Conservation (phyloP, 805 yeast genomes). For the Kockiozyma suomiensis region DNA sequence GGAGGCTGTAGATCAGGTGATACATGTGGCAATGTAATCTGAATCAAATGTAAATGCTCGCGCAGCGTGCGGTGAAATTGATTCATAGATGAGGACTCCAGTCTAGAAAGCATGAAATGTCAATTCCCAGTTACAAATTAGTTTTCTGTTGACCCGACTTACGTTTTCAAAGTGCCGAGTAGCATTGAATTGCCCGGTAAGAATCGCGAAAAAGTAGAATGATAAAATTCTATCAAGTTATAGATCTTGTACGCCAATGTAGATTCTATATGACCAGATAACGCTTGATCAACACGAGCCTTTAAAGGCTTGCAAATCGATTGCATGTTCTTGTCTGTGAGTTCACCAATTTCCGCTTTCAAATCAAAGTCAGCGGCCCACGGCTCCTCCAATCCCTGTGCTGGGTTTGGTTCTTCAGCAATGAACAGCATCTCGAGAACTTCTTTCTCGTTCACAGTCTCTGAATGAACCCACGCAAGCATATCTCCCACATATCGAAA, state of each 20-base stretch:
- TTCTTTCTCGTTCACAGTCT: slow-evolving; percentile 86
- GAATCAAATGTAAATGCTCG: slow-evolving; percentile 42
- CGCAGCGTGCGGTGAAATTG: slow-evolving; percentile 49
- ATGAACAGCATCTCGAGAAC: slow-evolving; percentile 65
- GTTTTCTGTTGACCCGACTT: slow-evolving; percentile 3
- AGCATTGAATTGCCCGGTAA: slow-evolving; percentile 37
- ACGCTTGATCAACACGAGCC: slow-evolving; percentile 32
- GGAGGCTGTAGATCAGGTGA: slow-evolving; percentile 71
- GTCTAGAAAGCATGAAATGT: not conserved
- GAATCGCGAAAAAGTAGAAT: slow-evolving; percentile 60
- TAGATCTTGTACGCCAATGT: slow-evolving; percentile 59
- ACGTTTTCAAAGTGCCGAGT: slow-evolving; percentile 33
- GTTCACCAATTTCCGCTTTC: slow-evolving; percentile 39
- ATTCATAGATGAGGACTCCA: slow-evolving; percentile 44
- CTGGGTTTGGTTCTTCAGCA: slow-evolving; percentile 39
- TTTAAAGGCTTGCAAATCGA: slow-evolving; percentile 62
- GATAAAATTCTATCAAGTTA: slow-evolving; percentile 67
- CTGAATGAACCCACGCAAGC: slow-evolving; percentile 82
- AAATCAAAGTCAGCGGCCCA: slow-evolving; percentile 41
- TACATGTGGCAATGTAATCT: slow-evolving; percentile 44
- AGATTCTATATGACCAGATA: slow-evolving; percentile 61
- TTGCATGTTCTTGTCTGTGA: slow-evolving; percentile 55
- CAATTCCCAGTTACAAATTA: not conserved
- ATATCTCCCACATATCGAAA: slow-evolving; percentile 82
- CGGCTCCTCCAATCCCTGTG: slow-evolving; percentile 36